These are phyloP conservation scores for Durotheca rogersii DNA, from an alignment of 495 filamentous ascomycete species.

Conservation along the genomic window DNA sequence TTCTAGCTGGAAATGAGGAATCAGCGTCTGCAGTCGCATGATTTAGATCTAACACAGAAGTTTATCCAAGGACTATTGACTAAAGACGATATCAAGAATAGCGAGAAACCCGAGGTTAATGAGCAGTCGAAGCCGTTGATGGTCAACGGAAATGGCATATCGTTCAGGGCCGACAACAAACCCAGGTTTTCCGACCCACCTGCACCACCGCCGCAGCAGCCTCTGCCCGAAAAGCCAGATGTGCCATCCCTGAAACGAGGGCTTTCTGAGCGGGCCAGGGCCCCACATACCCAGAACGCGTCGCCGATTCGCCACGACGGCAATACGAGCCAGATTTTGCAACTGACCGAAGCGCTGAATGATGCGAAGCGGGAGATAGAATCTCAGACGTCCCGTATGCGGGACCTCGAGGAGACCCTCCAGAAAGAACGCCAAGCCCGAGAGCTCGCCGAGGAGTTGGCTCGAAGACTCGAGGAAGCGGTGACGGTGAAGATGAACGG, in stretches of 20 bases:
- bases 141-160: slow-evolving; percentile 45
- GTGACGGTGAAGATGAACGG: slow-evolving; percentile 41
- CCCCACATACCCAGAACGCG: slow-evolving; percentile 45
- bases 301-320: slow-evolving; percentile 67
- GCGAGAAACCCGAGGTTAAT: slow-evolving; percentile 49
- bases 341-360: slow-evolving; percentile 77
- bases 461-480: slow-evolving; percentile 64
- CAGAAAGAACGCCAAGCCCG: slow-evolving; percentile 77
- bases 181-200: slow-evolving; percentile 83
- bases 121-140: slow-evolving; percentile 42
- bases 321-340: slow-evolving; percentile 68
- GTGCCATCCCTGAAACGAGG: slow-evolving; percentile 65
- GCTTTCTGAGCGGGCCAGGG: slow-evolving; percentile 72
- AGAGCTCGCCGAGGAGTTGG: slow-evolving; percentile 77
- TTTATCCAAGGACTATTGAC: slow-evolving; percentile 75
- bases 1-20: slow-evolving; percentile 79
- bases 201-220: slow-evolving; percentile 87
- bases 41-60: slow-evolving; percentile 76
- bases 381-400: slow-evolving; percentile 71
- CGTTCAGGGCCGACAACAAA: slow-evolving; percentile 59
- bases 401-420: slow-evolving; percentile 77
- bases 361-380: slow-evolving; percentile 81
- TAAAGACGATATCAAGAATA: slow-evolving; percentile 69
- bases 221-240: slow-evolving; percentile 87
- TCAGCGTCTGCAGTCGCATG: slow-evolving; percentile 82